phyloP scores from a whole-genome alignment of 306 rosid genomes.

The Pterocarpus macrocarpus region DNA sequence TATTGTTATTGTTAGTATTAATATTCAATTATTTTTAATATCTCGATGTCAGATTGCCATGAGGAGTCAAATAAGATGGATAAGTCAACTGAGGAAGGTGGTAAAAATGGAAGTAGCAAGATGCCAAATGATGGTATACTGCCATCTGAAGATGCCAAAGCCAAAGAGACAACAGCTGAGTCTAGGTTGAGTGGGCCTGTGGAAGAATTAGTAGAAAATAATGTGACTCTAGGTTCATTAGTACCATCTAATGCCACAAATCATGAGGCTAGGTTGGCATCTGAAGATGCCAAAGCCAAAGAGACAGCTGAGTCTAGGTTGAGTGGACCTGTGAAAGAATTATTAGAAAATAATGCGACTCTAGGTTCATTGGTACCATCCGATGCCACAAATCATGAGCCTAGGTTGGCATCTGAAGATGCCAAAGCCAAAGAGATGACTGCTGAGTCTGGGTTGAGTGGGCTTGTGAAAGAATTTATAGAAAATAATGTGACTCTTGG shows the following conservation, averaged over 20 bases:
- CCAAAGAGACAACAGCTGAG: constrained; percentile 33
- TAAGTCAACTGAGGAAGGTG: constrained; percentile 45
- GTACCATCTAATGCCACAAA: constrained; percentile 19
- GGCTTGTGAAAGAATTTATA: constrained; percentile 8
- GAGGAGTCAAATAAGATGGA: constrained; percentile 44
- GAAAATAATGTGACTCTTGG: constrained; percentile 13
- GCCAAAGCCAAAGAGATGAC: constrained; percentile 28
- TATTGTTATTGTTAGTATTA: constrained; percentile 12
- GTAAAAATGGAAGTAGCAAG: constrained; percentile 33
- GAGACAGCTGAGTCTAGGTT: not conserved
- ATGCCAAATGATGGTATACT: constrained; percentile 30
- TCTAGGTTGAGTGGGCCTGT: constrained; percentile 39
- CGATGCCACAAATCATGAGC: too few species aligned
- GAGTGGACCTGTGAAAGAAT: constrained; percentile 9
- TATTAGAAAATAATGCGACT: constrained; percentile 5
- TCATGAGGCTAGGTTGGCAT: constrained; percentile 32
- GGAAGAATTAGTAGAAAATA: constrained; percentile 10
- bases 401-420: constrained; percentile 26
- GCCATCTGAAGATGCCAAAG: constrained; percentile 33
- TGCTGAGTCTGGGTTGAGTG: constrained; percentile 42
- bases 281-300: not conserved
- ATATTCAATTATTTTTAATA: constrained; percentile 24
- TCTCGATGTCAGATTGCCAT: constrained; percentile 53
- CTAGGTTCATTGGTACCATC: not conserved
- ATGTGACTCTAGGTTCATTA: not conserved